Conservation (phyloP, 139 green algal species). For the Volvox africanus region DNA sequence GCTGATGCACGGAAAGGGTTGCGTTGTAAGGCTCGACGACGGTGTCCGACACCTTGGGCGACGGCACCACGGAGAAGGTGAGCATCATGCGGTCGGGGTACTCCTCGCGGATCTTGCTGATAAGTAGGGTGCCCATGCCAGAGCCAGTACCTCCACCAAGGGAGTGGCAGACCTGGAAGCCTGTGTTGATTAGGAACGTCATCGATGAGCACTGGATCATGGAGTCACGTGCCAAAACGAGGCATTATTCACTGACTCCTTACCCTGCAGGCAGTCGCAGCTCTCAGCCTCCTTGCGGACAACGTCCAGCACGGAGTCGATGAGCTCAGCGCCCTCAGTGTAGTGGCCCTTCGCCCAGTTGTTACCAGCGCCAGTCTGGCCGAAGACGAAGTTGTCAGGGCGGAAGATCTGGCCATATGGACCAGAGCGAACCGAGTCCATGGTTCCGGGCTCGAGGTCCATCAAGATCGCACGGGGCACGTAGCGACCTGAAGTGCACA, state of each 20-base stretch:
- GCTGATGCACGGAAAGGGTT: constrained; percentile 99
- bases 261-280: constrained; percentile 97
- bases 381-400: constrained; percentile 93
- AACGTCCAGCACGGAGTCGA: constrained; percentile 98
- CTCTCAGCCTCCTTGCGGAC: constrained; percentile 98
- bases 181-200: too few relatives aligned
- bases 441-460: constrained; percentile 92
- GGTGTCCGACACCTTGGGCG: constrained; percentile 99
- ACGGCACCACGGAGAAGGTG: constrained; percentile 99
- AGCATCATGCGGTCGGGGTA: constrained; percentile 99
- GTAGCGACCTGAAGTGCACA: constrained; percentile 78
- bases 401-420: constrained; percentile 94
- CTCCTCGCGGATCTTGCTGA: constrained; percentile 98
- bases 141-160: constrained; percentile 97
- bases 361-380: constrained; percentile 97
- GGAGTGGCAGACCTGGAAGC: constrained; percentile 97
- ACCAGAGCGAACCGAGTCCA: constrained; percentile 93
- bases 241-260: not conserved
- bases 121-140: constrained; percentile 98
- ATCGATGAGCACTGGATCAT: too few relatives aligned
- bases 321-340: constrained; percentile 98
- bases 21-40: constrained; percentile 99
- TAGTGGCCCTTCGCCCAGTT: constrained; percentile 99
- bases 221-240: too few relatives aligned
- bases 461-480: constrained; percentile 95